A percentile compares a stretch with the other conserved stretches of the same genome.
phyloP scores from a whole-genome alignment of 805 yeast genomes.

The Sugiyamaella floridensis region DNA sequence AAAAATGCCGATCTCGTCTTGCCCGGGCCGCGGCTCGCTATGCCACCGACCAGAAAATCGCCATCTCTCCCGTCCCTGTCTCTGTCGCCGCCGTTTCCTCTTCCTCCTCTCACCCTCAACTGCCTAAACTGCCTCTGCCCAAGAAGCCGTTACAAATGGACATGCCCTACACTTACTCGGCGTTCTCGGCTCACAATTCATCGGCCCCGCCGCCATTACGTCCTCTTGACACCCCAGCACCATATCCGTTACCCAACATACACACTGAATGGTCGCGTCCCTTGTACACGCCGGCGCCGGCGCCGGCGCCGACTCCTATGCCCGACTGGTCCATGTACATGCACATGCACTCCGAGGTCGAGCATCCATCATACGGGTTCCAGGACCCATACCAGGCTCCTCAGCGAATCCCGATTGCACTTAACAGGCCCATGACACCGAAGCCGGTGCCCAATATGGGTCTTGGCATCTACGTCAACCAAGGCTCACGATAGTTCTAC shows the following conservation, averaged over 20 bases:
- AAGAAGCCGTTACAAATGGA: too few species aligned
- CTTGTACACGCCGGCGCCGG: not conserved
- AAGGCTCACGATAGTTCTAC: not conserved
- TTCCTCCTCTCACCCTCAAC: too few species aligned
- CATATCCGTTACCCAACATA: not conserved
- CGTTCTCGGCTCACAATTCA: not conserved
- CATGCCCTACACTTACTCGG: too few species aligned
- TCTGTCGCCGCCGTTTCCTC: too few species aligned
- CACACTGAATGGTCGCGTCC: not conserved
- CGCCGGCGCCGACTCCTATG: not conserved
- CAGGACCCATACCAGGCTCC: not conserved
- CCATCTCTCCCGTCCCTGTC: too few species aligned
- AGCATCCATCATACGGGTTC: not conserved
- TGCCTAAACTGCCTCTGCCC: too few species aligned
- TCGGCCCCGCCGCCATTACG: not conserved
- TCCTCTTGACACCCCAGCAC: not conserved
- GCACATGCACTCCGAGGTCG: not conserved
- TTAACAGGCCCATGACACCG: not conserved
- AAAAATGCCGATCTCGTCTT: slow-evolving; percentile 20
- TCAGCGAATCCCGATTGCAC: not conserved
- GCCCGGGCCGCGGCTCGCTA: not conserved
- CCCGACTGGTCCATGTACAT: not conserved
- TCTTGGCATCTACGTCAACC: slow-evolving; percentile 1
- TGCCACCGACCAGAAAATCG: too few species aligned
- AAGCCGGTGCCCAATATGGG: not conserved